Evolutionary conservation across 768 basidiomycete species (phyloP).

Genomic region (Pleurotus cornucopiae): DNA sequence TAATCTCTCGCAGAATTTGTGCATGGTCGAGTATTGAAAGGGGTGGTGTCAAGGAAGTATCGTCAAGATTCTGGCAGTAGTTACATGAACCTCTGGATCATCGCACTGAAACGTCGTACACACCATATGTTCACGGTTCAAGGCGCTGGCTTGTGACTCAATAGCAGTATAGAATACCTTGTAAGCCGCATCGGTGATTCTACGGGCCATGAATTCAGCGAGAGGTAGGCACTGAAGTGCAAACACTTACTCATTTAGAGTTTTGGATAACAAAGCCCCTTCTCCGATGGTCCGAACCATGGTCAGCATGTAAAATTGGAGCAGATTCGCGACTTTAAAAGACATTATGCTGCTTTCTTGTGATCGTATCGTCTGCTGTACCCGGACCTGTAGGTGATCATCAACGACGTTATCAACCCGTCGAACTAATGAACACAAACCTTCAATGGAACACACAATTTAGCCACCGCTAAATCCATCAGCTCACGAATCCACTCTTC

Average conservation of each 20-base stretch:
- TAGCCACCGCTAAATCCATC: slow-evolving; percentile 78
- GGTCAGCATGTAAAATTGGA: slow-evolving; percentile 91
- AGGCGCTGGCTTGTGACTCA: slow-evolving; percentile 73
- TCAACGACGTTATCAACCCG: not conserved
- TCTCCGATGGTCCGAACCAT: slow-evolving; percentile 91
- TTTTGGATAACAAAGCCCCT: slow-evolving; percentile 71
- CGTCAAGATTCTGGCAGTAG: slow-evolving; percentile 54
- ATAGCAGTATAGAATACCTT: slow-evolving; percentile 87
- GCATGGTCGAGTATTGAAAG: slow-evolving; percentile 76
- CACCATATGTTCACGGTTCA: slow-evolving; percentile 52
- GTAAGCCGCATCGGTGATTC: slow-evolving; percentile 78
- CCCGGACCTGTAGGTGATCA: slow-evolving; percentile 53
- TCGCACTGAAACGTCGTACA: slow-evolving; percentile 14
- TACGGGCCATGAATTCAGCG: slow-evolving; percentile 22
- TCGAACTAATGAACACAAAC: slow-evolving; percentile 31
- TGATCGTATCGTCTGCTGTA: slow-evolving; percentile 89
- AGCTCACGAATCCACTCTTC: slow-evolving; percentile 78
- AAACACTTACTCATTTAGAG: slow-evolving; percentile 69
- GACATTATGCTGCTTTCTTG: slow-evolving; percentile 92
- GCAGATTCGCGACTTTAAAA: slow-evolving; percentile 90
- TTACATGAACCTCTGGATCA: slow-evolving; percentile 20
- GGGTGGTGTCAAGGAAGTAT: slow-evolving; percentile 70
- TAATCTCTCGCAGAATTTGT: slow-evolving; percentile 83
- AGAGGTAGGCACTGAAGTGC: not conserved
- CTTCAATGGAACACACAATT: slow-evolving; percentile 85